These are phyloP conservation scores for Fonsecaea monophora DNA, from an alignment of 2,329 filamentous ascomycete species.

Conservation along the genomic window DNA sequence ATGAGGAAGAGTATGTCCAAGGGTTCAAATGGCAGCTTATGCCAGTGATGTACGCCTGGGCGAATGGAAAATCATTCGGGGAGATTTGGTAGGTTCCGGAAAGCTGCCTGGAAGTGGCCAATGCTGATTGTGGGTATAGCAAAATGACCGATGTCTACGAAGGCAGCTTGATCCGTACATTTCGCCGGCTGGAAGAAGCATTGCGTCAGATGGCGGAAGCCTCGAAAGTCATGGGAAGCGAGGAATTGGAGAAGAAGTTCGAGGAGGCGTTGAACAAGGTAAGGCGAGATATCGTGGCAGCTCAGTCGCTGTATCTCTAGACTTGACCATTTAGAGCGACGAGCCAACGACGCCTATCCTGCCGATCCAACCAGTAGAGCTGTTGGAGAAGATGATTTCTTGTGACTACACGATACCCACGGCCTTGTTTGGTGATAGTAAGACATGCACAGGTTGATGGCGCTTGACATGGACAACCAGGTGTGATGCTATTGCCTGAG, in stretches of 20 bases:
- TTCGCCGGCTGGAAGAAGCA: conserved; percentile 92
- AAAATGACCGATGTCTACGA: conserved; percentile 99
- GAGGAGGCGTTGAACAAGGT: conserved; percentile 39
- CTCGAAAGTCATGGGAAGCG: conserved; percentile 96
- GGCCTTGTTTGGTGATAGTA: conserved; percentile 21
- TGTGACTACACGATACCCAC: conserved; percentile 25
- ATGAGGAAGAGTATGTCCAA: conserved; percentile 91
- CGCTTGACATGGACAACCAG: conserved; percentile 17
- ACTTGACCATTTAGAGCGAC: conserved; percentile 9
- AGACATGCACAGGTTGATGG: conserved; percentile 14
- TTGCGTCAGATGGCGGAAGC: conserved; percentile 95
- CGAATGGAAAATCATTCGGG: conserved; percentile 85
- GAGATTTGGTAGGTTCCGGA: conserved; percentile 82
- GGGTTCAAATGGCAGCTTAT: conserved; percentile 94
- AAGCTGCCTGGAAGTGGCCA: conserved; percentile 10
- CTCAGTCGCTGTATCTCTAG: conserved; percentile 83
- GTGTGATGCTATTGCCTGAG: conserved; percentile 27
- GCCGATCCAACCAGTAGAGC: not conserved
- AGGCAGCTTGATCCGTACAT: conserved; percentile 92
- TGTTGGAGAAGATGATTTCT: not conserved
- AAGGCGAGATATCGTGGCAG: conserved; percentile 89
- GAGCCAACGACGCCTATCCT: not conserved
- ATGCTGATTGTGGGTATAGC: conserved; percentile 55
- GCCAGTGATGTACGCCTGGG: conserved; percentile 94
- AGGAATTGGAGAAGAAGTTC: conserved; percentile 71